Evolutionary conservation across 2,329 filamentous ascomycete genomes (phyloP), one percentile per base, ranked within the genome.

Genomic region (Aspergillus fischeri): DNA sequence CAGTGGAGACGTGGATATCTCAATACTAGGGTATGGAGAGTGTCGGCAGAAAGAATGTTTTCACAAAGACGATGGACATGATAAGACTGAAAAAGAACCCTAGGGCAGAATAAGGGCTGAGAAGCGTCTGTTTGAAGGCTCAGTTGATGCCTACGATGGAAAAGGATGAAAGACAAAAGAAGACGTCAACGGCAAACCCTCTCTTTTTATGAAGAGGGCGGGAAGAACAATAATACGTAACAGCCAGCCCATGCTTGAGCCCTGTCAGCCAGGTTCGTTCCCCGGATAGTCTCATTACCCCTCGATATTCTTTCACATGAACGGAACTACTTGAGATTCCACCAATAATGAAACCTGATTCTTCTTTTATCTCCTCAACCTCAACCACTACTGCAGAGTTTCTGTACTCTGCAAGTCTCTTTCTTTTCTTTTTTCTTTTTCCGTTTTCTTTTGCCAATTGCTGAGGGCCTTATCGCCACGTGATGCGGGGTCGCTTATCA

Each of bases 401-500:
- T 47, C 21, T 24, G 11, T 47, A 11, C 21, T 6, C 28, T 21
- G 32, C 28, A 25, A 27, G 41, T 20, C 10, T 50, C 28, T 17
- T 29, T 38, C 51, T 52, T 49, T 28, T 50, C 35, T 25, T 50
- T 45, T 57, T 17, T 27, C 17, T 38, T 20, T 45, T 17, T 41
- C 28, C 38, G 3, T n/a, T 25, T 20, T 44, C n/a, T 2, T 45
- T 24, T 49, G 38, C 52, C 60, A 62, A 61, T 60, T 17, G 56
- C 38, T 45, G 11, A 9, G 1, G 2, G 3, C 3, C 50, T 52
- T 63, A 61, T 63, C 62, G 11, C 55, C 62, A 64, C 60, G 60
- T 64, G 62, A 64, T 59, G 62, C 60, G 62, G 62, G 60, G 62
- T 52, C 55, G 41, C 56, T 64, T 60, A 64, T 64, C 62, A 29